Conservation (phyloP, 2,329 filamentous ascomycete genomes). For the Colletotrichum tropicale region DNA sequence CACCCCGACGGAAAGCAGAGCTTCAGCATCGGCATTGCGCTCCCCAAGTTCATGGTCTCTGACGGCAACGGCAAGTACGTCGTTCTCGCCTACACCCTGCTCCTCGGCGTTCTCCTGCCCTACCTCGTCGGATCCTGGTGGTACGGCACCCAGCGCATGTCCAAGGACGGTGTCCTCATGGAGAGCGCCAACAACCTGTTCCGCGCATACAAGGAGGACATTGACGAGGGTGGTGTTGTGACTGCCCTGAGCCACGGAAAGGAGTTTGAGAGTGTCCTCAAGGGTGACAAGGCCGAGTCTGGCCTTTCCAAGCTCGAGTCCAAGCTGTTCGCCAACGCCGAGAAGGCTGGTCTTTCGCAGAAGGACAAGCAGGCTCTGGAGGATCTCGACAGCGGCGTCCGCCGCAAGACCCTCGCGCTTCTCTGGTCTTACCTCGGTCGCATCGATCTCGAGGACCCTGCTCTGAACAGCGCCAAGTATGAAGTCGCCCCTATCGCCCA, state of each 20-base stretch:
- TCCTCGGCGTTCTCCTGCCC: conserved; percentile 88
- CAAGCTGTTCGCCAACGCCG: conserved; percentile 64
- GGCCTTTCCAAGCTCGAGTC: conserved; percentile 86
- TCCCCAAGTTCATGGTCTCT: conserved; percentile 90
- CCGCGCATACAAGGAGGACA: conserved; percentile 86
- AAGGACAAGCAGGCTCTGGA: conserved; percentile 81
- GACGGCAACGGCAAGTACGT: conserved; percentile 97
- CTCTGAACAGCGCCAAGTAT: conserved; percentile 84
- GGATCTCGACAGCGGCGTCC: conserved; percentile 78
- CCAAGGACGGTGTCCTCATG: conserved; percentile 91
- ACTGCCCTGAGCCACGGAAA: conserved; percentile 82
- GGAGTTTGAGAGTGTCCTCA: conserved; percentile 80
- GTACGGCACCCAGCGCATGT: conserved; percentile 94
- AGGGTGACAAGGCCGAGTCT: conserved; percentile 78
- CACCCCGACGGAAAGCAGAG: conserved; percentile 98
- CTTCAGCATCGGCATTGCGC: conserved; percentile 95
- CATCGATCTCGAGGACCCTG: conserved; percentile 79
- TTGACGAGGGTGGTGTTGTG: conserved; percentile 81
- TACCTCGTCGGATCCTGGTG: conserved; percentile 97
- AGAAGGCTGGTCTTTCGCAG: conserved; percentile 64
- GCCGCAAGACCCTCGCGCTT: conserved; percentile 85
- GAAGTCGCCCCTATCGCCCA: conserved; percentile 88
- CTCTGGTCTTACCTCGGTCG: conserved; percentile 96
- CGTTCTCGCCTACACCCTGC: conserved; percentile 82
- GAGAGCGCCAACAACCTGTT: conserved; percentile 95